Evolutionary conservation across 2,329 filamentous ascomycete genomes (phyloP), one percentile per base, ranked within the genome.

Genomic region (Paecilomyces fulvus): DNA sequence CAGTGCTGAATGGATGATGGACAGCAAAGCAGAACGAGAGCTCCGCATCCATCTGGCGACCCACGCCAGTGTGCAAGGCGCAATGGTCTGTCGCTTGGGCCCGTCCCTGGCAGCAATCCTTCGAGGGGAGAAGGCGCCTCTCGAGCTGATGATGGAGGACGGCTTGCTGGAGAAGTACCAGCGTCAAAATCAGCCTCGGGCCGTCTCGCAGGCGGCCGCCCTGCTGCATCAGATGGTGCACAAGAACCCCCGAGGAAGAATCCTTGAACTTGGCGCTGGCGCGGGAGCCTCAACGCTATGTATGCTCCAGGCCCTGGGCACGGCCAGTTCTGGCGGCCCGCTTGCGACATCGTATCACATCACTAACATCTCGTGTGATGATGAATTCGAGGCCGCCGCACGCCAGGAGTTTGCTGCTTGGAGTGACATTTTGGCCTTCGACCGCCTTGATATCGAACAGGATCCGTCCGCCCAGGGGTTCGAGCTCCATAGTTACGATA

Each of bases 391-490:
- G 17, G 14, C 25, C 5, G 25, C 25, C 25, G 25, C 25, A 28
- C 25, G 25, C 4, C 25, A 54, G 11, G 28, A 55, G 21, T 58
- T 58, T 17, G 4, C 30, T 2, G 23, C 53, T 14, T 60, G 57
- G 60, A 49, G 28, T 9, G 51, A 53, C 30, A 14, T 14, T 14
- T 37, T 37, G 33, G 53, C 59, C 23, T 69, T 63, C 56, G 60
- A 65, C 31, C 59, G 60, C 10, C 60, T 76, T 1, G 64, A 76
- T 55, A 63, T 76, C 28, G 67, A 71, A 20, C 54, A 62, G 4
- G 65, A 71, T 31, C 68, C 66, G 1, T 21, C 58, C 3, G 56
- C 58, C 0, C 74, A 78, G 58, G 72, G 71, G 0, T 75, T 76
- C 53, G 61, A 63, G 21, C 57, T 58, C 20, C 60, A 57, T 10